These are phyloP conservation scores for Exophiala lecanii-corni DNA, from an alignment of 2,329 filamentous ascomycete genomes.

Conservation along the genomic window DNA sequence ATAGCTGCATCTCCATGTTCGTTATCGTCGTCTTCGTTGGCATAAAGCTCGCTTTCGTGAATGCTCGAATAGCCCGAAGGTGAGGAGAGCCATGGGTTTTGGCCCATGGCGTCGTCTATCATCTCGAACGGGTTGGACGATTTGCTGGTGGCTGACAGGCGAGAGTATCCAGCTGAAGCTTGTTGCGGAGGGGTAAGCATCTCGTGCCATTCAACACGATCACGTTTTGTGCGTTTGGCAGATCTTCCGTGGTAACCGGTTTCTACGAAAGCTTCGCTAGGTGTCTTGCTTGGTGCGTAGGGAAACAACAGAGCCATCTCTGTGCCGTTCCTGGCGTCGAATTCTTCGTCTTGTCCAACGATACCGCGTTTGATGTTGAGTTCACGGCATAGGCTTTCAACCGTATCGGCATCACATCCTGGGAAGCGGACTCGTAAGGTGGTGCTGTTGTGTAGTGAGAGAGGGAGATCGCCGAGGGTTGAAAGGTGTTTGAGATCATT, in stretches of 20 bases:
- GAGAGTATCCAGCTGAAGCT: constrained; percentile 22
- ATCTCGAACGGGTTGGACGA: constrained; percentile 16
- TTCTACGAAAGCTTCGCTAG: constrained; percentile 43
- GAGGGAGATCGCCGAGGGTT: constrained; percentile 74
- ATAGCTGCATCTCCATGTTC: constrained; percentile 29
- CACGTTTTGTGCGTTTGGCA: constrained; percentile 30
- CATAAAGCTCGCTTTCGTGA: constrained; percentile 43
- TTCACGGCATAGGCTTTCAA: constrained; percentile 80
- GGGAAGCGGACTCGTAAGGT: constrained; percentile 80
- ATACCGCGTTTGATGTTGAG: constrained; percentile 76
- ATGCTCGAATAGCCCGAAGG: constrained; percentile 56
- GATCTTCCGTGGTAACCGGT: constrained; percentile 30
- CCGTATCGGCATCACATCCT: constrained; percentile 77
- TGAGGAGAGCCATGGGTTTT: constrained; percentile 52
- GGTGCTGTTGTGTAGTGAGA: constrained; percentile 64
- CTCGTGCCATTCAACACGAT: constrained; percentile 52
- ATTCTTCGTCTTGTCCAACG: constrained; percentile 73
- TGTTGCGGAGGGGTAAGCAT: constrained; percentile 48
- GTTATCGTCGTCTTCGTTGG: constrained; percentile 37
- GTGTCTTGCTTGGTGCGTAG: constrained; percentile 64
- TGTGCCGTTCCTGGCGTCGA: constrained; percentile 62
- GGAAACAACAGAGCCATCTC: constrained; percentile 78
- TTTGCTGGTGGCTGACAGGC: constrained; percentile 28
- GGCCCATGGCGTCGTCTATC: constrained; percentile 36
- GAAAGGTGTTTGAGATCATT: constrained; percentile 77